Percentiles rank a stretch among this genome's conserved stretches.
phyloP scores from a whole-genome alignment of 257 asterid genomes.

The Thymus mandschuricus region DNA sequence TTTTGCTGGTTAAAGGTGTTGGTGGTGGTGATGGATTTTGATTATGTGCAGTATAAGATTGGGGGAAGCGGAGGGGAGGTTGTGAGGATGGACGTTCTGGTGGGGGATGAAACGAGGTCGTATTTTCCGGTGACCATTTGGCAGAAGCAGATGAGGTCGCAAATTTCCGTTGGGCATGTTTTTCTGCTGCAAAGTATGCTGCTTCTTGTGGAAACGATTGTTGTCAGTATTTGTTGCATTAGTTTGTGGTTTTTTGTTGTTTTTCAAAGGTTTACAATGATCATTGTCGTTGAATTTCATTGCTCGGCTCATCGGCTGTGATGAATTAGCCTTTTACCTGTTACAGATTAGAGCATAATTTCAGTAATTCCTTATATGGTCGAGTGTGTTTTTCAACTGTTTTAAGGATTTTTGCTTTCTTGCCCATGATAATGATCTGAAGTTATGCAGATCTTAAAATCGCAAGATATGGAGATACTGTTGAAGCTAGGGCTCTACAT shows the following conservation, averaged over 20 bases:
- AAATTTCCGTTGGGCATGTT: constrained; percentile 56
- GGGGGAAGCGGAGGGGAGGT: constrained; percentile 59
- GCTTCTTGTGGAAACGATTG: constrained; percentile 9
- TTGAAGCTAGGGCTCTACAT: constrained; percentile 70
- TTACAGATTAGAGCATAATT: not conserved
- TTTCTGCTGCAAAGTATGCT: constrained; percentile 68
- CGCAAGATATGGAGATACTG: constrained; percentile 53
- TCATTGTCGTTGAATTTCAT: not conserved
- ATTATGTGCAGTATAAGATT: constrained; percentile 54
- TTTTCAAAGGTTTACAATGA: not conserved
- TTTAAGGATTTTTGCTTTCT: not conserved
- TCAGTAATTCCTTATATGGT: not conserved
- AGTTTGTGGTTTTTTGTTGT: not conserved
- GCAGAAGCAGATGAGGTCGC: constrained; percentile 65
- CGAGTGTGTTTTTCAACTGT: not conserved
- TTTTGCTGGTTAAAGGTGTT: not conserved
- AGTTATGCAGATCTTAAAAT: constrained; percentile 58
- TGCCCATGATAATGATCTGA: constrained; percentile 14
- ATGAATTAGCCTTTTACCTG: not conserved
- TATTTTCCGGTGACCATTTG: constrained; percentile 73
- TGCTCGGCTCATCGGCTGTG: not conserved
- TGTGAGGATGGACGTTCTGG: constrained; percentile 66
- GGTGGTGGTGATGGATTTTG: not conserved
- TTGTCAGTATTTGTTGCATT: not conserved
- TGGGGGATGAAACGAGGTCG: constrained; percentile 71